Base-by-base conservation (phyloP, 2,329 filamentous ascomycete species). In the Aureobasidium sp. region DNA sequence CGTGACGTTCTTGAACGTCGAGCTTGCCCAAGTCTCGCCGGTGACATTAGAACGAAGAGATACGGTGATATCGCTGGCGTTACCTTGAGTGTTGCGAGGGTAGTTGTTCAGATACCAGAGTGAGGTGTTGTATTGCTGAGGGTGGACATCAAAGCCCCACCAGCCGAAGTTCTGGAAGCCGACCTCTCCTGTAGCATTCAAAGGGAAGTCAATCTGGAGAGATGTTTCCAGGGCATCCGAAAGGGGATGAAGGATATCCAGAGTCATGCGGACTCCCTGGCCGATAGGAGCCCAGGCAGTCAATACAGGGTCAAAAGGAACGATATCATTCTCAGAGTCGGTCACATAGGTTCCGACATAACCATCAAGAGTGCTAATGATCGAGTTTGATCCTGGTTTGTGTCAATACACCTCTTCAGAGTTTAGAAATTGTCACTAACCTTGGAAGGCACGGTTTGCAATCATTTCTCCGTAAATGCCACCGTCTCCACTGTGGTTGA, bases 401-500 rank as follows among this genome's bases (percentile, higher is more conserved):
- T 19, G 11, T 51, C 12, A 51, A 37, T 24, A 11, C 12, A 27
- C 8, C 3, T 37, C 1, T 19, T 27, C 6, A 21, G 22, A 16
- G n/a, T n/a, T n/a, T 11, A 17, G 6, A 44, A 12, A 35, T 1
- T 10, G 27, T 22, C 3, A 47, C 34, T 16, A 47, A 50, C 69
- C 72, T 65, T 88, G 85, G 62, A 88, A 87, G 10, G 83, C 85
- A 44, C 83, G 77, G 66, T 88, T 88, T 48, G 76, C 78, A 54
- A 88, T 78, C 53, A 88, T 67, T 62, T 88, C 84, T 44, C 81
- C 84, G 63, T 88, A 88, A 57, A 88, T 79, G 4, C 84, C 85
- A 19, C 85, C 84, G 62, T 88, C 85, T 2, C 84, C 84, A 2
- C 80, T 83, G 64, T 85, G 80, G 55, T 66, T 67, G 59, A 67